phyloP scores from a whole-genome alignment of 2,329 filamentous ascomycete species.

The Fusarium pseudocircinatum region DNA sequence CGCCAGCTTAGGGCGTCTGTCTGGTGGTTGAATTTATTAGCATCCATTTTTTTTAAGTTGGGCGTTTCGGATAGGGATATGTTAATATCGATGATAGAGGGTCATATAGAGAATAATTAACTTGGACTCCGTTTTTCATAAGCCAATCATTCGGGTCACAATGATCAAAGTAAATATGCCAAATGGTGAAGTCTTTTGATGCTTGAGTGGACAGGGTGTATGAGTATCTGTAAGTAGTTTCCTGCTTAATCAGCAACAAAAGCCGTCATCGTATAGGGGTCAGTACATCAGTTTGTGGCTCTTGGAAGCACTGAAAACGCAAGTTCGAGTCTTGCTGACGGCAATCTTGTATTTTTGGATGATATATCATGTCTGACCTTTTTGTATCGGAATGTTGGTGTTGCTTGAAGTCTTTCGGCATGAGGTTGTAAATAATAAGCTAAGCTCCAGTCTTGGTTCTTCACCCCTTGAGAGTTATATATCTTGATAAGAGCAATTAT shows the following conservation, averaged over 20 bases:
- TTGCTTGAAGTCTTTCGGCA: neutral
- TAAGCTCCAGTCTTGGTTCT: neutral
- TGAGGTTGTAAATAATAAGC: neutral
- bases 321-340: constrained; percentile 40
- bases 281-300: constrained; percentile 40
- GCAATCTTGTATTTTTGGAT: neutral
- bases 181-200: neutral
- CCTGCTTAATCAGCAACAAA: constrained; percentile 5
- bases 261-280: constrained; percentile 41
- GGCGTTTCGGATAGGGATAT: neutral
- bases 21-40: neutral
- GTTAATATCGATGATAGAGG: neutral
- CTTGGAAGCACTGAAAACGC: constrained; percentile 29
- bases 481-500: neutral
- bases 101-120: neutral
- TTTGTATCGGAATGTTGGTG: neutral
- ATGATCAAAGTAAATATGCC: neutral
- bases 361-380: neutral
- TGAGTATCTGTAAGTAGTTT: fast-evolving
- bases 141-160: no score
- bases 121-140: neutral
- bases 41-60: neutral
- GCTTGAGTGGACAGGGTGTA: neutral
- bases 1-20: neutral
- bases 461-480: neutral